phyloP scores from a whole-genome alignment of 2,329 filamentous ascomycete genomes.

The Nigrograna mackinnonii region DNA sequence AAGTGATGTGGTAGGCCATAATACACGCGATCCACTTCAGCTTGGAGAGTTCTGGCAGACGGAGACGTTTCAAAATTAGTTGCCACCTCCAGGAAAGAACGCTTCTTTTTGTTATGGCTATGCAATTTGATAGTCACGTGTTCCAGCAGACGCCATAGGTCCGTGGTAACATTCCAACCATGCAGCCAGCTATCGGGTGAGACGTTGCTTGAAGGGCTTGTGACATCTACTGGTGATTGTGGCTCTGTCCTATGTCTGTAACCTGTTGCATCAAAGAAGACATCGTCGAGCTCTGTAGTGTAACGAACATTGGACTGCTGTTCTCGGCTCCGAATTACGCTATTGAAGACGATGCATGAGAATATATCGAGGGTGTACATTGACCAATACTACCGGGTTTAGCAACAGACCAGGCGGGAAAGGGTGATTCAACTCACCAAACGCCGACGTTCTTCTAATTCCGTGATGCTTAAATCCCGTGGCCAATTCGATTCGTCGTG shows the following conservation, averaged over 20 bases:
- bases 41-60: neutral
- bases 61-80: neutral
- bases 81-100: neutral
- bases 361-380: neutral
- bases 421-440: too few relatives aligned
- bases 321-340: neutral
- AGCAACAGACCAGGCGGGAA: too few relatives aligned
- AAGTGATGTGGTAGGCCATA: neutral
- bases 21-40: neutral
- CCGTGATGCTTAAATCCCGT: conserved; percentile 45
- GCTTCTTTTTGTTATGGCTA: too few relatives aligned
- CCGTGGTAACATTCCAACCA: conserved; percentile 62
- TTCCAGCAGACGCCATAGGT: conserved; percentile 60
- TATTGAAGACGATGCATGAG: neutral
- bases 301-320: neutral
- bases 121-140: conserved; percentile 45
- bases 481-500: conserved; percentile 61
- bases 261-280: too few relatives aligned
- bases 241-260: too few relatives aligned
- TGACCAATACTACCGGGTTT: too few relatives aligned
- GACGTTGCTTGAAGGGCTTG: too few relatives aligned
- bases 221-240: too few relatives aligned
- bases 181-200: conserved; percentile 51
- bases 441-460: conserved; percentile 30
- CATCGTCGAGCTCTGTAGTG: neutral